A percentile compares a stretch with the other conserved stretches of the same genome.
Evolutionary conservation across 148 eudicot genomes (phyloP).

Genomic region (Chenopodium quinoa): DNA sequence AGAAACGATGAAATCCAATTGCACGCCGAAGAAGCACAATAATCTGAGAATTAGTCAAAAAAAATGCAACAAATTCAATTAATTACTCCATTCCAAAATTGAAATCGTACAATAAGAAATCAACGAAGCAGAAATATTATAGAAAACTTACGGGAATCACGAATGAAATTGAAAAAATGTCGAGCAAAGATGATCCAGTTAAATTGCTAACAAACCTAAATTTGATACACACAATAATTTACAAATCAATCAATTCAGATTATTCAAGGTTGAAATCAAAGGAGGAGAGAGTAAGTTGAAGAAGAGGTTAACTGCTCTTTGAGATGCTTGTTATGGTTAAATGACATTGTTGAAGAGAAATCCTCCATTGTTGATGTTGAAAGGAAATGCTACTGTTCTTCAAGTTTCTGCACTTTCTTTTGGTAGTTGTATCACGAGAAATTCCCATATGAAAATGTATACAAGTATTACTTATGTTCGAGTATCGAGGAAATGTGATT

Average conservation of each 20-base stretch:
- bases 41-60: constrained; percentile 35
- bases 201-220: constrained; percentile 92
- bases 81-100: background rate
- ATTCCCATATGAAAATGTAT: no score
- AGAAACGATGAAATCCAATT: constrained; percentile 35
- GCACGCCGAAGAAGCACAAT: constrained; percentile 55
- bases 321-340: constrained; percentile 75
- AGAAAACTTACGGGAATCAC: constrained; percentile 47
- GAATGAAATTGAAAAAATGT: constrained; percentile 51
- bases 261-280: background rate
- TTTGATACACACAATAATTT: background rate
- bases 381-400: background rate
- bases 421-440: no score
- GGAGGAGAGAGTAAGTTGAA: constrained; percentile 10
- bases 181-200: constrained; percentile 77
- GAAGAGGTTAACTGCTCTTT: constrained; percentile 64
- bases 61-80: background rate
- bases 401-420: background rate
- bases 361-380: constrained; percentile 58
- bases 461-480: no score
- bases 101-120: background rate
- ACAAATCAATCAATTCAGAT: background rate
- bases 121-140: background rate
- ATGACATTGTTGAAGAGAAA: constrained; percentile 36
- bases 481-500: no score